Evolutionary conservation across 192 early-diverging fungal genomes (phyloP), one percentile per base, ranked within the genome.

Genomic region (Thoreauomyces humboldtii): DNA sequence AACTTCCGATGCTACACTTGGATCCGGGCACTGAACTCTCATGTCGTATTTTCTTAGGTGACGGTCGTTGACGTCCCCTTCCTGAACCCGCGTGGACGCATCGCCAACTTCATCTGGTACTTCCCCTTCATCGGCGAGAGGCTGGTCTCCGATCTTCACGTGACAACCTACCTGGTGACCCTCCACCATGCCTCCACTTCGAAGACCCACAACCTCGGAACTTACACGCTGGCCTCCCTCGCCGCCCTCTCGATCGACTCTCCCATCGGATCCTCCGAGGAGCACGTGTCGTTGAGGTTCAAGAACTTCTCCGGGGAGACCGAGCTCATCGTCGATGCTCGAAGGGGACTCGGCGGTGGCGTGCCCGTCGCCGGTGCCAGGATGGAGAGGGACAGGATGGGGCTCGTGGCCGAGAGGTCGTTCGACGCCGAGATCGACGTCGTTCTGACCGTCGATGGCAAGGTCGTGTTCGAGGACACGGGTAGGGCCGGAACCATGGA

Each of bases 341-440:
- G 38, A 25, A 31, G 55, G 27, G 34, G 34, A 2, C n/a, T 57
- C 12, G 34, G 35, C 2, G 55, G 19, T 15, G 55, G 55, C 5
- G 55, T 57, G 2, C 55, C 55, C 2, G 19, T 57, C 9, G 34
- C 55, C 32, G 55, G 55, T 25, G 34, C 55, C 12, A 57, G 34
- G 27, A n/a, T 57, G 2, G 9, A 7, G 9, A 19, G 34, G 1
- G 38, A 57, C 35, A 31, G 31, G 7, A 57, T 57, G 55, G 55
- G 34, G 2, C 35, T 57, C n/a, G 38, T 57, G 17, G 55, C 38
- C 2, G 55, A 57, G 19, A 36, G 38, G 33, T 37, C 55, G 1
- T n/a, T 57, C 6, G 21, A n/a, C 2, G 55, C 38, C 11, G 55
- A 57, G 19, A 36, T 57, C 3, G 55, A 57, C 35, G 55, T 57